phyloP scores from a whole-genome alignment of 164 flowering plant genomes.

The Piper longum region DNA sequence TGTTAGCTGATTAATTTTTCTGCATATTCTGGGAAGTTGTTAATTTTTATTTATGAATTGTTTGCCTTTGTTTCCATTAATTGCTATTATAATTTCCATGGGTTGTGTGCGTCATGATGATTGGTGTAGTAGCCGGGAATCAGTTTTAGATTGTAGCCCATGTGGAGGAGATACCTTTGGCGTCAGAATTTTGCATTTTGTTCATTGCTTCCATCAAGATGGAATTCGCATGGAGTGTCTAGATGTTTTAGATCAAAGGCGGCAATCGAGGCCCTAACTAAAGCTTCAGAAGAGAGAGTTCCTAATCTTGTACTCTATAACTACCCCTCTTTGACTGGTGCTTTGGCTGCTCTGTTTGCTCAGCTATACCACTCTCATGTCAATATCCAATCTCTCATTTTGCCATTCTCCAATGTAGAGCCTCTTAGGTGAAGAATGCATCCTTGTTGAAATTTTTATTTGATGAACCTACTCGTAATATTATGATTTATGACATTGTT shows the following conservation, averaged over 20 bases:
- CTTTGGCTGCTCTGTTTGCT: slow-evolving; percentile 70
- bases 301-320: slow-evolving; percentile 68
- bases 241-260: slow-evolving; percentile 62
- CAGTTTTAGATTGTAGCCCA: neutral
- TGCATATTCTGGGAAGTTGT: no score
- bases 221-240: neutral
- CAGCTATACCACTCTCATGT: slow-evolving; percentile 65
- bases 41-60: no score
- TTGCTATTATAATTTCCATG: neutral
- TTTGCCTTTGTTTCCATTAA: no score
- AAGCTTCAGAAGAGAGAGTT: slow-evolving; percentile 36
- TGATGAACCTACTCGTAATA: neutral
- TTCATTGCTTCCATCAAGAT: neutral
- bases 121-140: neutral
- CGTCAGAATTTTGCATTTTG: neutral
- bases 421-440: slow-evolving; percentile 40
- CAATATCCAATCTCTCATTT: slow-evolving; percentile 42
- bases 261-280: slow-evolving; percentile 53
- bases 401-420: slow-evolving; percentile 74
- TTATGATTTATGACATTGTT: neutral
- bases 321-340: slow-evolving; percentile 86
- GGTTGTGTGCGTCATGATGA: neutral
- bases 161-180: neutral
- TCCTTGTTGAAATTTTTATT: neutral
- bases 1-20: no score